Conservation (phyloP, 2,329 filamentous ascomycete species). For the Tetracladium maxilliforme region DNA sequence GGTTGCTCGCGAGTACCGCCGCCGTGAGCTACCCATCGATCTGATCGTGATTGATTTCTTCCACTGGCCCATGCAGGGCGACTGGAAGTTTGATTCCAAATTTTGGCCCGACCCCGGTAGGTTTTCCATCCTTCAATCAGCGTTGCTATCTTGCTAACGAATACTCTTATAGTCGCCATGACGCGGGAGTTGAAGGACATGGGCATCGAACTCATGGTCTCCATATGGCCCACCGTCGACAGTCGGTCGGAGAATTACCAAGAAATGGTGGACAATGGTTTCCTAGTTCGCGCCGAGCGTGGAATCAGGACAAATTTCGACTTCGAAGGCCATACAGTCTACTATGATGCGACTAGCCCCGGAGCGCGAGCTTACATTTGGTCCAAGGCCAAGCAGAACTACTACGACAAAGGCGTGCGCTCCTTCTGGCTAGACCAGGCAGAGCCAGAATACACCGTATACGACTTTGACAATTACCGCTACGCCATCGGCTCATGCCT, state of each 20-base stretch:
- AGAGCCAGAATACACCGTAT: slow-evolving; percentile 48
- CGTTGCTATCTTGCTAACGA: too few relatives aligned
- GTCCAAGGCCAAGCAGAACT: slow-evolving; percentile 41
- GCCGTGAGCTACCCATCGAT: slow-evolving; percentile 40
- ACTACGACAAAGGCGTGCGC: slow-evolving; percentile 45
- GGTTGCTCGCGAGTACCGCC: slow-evolving; percentile 43
- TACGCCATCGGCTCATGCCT: slow-evolving; percentile 40
- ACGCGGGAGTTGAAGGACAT: slow-evolving; percentile 41
- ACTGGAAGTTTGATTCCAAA: slow-evolving; percentile 49
- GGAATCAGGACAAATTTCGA: slow-evolving; percentile 43
- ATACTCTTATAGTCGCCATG: too few relatives aligned
- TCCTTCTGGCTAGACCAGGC: slow-evolving; percentile 58
- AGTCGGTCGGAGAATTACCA: slow-evolving; percentile 39
- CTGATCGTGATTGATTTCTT: slow-evolving; percentile 56
- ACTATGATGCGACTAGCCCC: slow-evolving; percentile 51
- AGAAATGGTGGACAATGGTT: slow-evolving; percentile 45
- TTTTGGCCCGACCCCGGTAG: slow-evolving; percentile 55
- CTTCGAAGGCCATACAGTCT: slow-evolving; percentile 40
- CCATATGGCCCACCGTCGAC: slow-evolving; percentile 55
- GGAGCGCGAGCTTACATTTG: slow-evolving; percentile 42
- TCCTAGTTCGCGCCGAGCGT: slow-evolving; percentile 44
- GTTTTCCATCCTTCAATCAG: too few relatives aligned
- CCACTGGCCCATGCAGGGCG: slow-evolving; percentile 51
- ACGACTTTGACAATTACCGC: slow-evolving; percentile 53
- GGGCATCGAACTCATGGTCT: slow-evolving; percentile 52